These are phyloP conservation scores for Themeda triandra DNA, from an alignment of 176 grass and related monocot genomes.

Conservation along the genomic window DNA sequence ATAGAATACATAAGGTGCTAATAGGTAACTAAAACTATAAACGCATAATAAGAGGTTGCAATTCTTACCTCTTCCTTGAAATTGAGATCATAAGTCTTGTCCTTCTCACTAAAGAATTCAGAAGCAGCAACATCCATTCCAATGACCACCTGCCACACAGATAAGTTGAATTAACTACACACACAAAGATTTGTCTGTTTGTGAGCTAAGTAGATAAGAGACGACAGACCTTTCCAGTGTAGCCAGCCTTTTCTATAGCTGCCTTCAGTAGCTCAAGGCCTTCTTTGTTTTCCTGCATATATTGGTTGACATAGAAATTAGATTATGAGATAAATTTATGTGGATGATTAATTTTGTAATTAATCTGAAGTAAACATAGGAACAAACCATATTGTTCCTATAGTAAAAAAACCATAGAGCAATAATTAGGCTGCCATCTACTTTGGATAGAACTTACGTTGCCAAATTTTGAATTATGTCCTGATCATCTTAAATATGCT, in stretches of 20 bases:
- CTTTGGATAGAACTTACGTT: background rate
- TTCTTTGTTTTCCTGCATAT: slow-evolving; percentile 84
- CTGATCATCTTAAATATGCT: background rate
- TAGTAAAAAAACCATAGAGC: background rate
- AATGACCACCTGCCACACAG: slow-evolving; percentile 70
- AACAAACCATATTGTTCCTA: background rate
- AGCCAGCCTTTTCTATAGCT: slow-evolving; percentile 89
- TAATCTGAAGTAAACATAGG: background rate
- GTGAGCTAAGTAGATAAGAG: background rate
- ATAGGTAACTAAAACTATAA: background rate
- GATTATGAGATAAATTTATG: background rate
- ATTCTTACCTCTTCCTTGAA: slow-evolving; percentile 84
- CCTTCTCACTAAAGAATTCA: slow-evolving; percentile 90
- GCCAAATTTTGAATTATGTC: background rate
- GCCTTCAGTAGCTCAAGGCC: slow-evolving; percentile 94
- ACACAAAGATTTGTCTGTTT: background rate
- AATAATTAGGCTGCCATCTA: background rate
- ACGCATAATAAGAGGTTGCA: no score
- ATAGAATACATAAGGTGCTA: background rate
- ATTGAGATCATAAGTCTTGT: slow-evolving; percentile 89
- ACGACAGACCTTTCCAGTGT: slow-evolving; percentile 68
- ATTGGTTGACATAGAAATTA: background rate
- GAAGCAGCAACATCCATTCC: slow-evolving; percentile 99
- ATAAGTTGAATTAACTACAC: background rate
- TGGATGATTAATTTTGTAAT: background rate